Evolutionary conservation across 352 stramenopile species (phyloP), one percentile per base, ranked within the genome.

Genomic region (Phytophthora pini): DNA sequence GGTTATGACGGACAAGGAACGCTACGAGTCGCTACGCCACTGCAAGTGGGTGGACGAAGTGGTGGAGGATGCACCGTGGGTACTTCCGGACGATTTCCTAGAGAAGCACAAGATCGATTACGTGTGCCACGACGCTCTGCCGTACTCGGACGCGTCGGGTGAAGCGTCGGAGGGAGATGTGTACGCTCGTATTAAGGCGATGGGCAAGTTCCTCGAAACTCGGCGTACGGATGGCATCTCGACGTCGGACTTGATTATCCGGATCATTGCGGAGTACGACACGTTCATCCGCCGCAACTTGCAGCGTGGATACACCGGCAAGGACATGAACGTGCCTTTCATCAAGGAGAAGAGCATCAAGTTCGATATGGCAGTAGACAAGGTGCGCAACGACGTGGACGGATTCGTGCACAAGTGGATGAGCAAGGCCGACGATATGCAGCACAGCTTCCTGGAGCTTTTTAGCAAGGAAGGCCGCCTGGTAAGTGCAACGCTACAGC

Each of bases 301-400:
- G 52, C 72, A 93, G 65, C 87, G 89, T 38, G 91, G 89, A 1
- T 96, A 97, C 76, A 85, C 89, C 27, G 91, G 89, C 66, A 97
- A 97, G 70, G 91, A 97, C 46, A 97, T 97, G 89, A 97, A 97
- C 56, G 89, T 97, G 44, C 84, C 86, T 44, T 91, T 90, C 65
- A 87, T 97, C 48, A 93, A 94, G 57, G 88, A 96, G 64, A 87
- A 94, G 63, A 88, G 65, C 49, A 94, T 96, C 72, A 93, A 96
- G 74, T 84, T 94, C 49, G 88, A 96, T 64, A 94, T 94, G 74
- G 74, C 86, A 11, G 72, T 93, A 47, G 87, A 96, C 70, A 92
- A 94, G 59, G 77, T 90, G 48, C 89, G 89, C 68, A 77, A 92
- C 54, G 81, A 93, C 36, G 87, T 92, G 17, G 85, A 95, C 56